These are phyloP conservation scores for Zymoseptoria crescenta DNA, from an alignment of 2,329 filamentous ascomycete species.

Conservation along the genomic window DNA sequence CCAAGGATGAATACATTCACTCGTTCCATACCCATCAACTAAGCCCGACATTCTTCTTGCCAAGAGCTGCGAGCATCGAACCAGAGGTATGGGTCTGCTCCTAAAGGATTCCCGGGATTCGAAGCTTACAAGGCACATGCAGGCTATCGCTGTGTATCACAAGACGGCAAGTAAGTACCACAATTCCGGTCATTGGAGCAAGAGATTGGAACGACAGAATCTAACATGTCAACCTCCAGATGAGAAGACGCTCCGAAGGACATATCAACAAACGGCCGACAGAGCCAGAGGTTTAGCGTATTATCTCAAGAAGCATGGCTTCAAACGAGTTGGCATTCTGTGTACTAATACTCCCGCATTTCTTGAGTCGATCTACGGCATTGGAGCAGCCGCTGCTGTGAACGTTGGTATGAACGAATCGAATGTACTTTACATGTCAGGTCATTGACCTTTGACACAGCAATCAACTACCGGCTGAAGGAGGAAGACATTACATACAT, in stretches of 20 bases:
- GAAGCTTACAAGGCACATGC: not conserved
- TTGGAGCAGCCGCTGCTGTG: conserved; percentile 71
- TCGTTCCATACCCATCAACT: conserved; percentile 65
- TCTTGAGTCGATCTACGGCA: conserved; percentile 80
- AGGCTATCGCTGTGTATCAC: conserved; percentile 17
- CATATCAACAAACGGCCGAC: conserved; percentile 75
- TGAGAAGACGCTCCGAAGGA: conserved; percentile 62
- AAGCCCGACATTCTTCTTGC: conserved; percentile 80
- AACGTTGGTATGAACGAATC: conserved; percentile 50
- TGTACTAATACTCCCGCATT: conserved; percentile 93
- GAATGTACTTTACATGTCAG: not conserved
- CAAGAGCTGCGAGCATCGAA: conserved; percentile 80
- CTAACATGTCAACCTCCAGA: conserved; percentile 29
- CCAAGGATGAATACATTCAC: conserved; percentile 29
- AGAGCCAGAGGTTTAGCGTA: conserved; percentile 83
- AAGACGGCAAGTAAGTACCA: conserved; percentile 11
- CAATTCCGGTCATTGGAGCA: not conserved
- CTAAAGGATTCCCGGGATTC: not conserved
- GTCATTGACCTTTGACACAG: conserved; percentile 19
- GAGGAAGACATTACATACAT: conserved; percentile 84
- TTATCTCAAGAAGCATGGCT: conserved; percentile 66
- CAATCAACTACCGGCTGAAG: conserved; percentile 68
- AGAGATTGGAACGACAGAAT: not conserved
- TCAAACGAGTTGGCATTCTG: conserved; percentile 74
- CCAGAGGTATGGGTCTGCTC: conserved; percentile 47